Conservation (phyloP, 768 basidiomycete species). For the Dendrothele bispora region DNA sequence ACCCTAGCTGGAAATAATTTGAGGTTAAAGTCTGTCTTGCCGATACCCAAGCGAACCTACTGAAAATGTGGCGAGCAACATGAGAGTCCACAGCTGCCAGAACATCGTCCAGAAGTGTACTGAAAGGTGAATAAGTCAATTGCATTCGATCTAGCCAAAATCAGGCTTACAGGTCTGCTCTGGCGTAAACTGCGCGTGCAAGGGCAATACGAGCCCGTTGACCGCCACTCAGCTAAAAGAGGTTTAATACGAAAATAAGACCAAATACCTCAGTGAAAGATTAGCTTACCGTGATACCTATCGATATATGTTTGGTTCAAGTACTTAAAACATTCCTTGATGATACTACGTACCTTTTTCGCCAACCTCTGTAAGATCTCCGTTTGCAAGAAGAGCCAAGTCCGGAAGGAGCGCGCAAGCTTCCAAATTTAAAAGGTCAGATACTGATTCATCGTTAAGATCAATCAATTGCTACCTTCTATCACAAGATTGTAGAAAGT, state of each 20-base stretch:
- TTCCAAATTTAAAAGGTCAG: conserved; percentile 13
- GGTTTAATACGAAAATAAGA: conserved; percentile 13
- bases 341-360: conserved; percentile 61
- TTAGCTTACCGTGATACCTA: conserved; percentile 58
- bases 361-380: conserved; percentile 84
- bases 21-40: not conserved
- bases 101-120: conserved; percentile 88
- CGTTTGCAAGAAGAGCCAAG: conserved; percentile 73
- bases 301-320: not conserved
- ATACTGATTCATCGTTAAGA: no score
- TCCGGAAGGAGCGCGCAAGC: conserved; percentile 89
- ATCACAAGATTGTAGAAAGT: conserved; percentile 80
- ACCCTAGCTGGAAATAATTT: conserved; percentile 59
- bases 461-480: no score
- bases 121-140: conserved; percentile 29
- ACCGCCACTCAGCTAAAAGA: conserved; percentile 69
- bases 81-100: conserved; percentile 86
- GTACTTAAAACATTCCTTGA: not conserved
- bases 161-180: conserved; percentile 75
- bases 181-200: conserved; percentile 87
- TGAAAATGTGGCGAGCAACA: conserved; percentile 84
- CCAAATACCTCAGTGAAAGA: conserved; percentile 1
- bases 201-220: conserved; percentile 82
- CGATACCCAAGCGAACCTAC: conserved; percentile 31
- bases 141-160: not conserved